A percentile compares a stretch with the other conserved stretches of the same genome.
These are phyloP conservation scores for Heterobasidion irregulare DNA, from an alignment of 1,284 basidiomycete genomes.

Conservation along the genomic window DNA sequence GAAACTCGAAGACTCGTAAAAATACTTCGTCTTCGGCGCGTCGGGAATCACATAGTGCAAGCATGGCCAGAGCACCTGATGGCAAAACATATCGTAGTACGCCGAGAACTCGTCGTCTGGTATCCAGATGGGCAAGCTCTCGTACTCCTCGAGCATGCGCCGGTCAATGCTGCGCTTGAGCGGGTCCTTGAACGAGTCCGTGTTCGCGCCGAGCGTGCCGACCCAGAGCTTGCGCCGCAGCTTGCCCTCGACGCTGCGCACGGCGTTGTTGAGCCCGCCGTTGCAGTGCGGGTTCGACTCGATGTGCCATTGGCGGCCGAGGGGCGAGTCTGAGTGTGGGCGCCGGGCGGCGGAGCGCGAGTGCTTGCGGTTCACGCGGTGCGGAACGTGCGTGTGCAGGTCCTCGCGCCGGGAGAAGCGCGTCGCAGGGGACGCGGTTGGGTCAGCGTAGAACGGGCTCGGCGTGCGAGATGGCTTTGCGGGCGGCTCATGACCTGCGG, in stretches of 20 bases:
- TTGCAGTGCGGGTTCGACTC: conserved; percentile 71
- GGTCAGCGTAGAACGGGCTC: not conserved
- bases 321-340: conserved; percentile 11
- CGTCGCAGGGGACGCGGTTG: not conserved
- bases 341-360: conserved; percentile 10
- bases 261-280: conserved; percentile 73
- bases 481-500: conserved; percentile 1
- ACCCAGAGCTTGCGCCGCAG: conserved; percentile 62
- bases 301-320: conserved; percentile 36
- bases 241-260: conserved; percentile 53
- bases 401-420: not conserved
- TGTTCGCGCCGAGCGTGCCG: conserved; percentile 69
- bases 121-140: conserved; percentile 75
- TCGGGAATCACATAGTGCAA: conserved; percentile 84
- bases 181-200: conserved; percentile 51
- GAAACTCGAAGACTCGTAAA: conserved; percentile 72
- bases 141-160: conserved; percentile 47
- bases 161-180: conserved; percentile 53
- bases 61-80: conserved; percentile 85
- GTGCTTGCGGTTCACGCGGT: conserved; percentile 35
- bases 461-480: conserved; percentile 1
- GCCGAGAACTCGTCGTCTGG: conserved; percentile 67
- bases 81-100: conserved; percentile 84
- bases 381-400: conserved; percentile 19
- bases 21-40: conserved; percentile 75